Evolutionary conservation across 73 alveolate genomes (phyloP), one percentile per base, ranked within the genome.

Genomic region (Symbiodinium natans): DNA sequence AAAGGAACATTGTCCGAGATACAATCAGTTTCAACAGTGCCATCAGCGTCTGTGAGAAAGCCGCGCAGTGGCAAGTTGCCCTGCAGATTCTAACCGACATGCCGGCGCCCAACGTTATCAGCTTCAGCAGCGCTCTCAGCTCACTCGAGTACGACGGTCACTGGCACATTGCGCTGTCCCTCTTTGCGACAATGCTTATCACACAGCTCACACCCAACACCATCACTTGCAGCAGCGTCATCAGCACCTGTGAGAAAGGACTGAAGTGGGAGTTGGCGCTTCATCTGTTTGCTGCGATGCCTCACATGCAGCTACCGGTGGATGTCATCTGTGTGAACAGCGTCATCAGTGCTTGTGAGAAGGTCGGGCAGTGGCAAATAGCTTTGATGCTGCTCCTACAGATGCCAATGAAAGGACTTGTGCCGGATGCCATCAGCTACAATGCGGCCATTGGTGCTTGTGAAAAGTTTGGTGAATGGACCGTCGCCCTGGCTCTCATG

Each of bases 391-490:
- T 88, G 41, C 48, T 88, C 31, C 46, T 17, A 29, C 86, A 88
- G 48, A 36, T 86, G 41, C 94, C 41, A 5, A 11, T 34, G 19
- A 29, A 48, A 23, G 83, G 21, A 38, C 68, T 33, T 23, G 86
- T 77, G 15, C 86, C 86, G 2, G 74, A 88, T 6, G 71, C 75
- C 27, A 25, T 88, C 40, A 88, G 41, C 73, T 88, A 63, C 71
- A 88, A 82, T 82, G 74, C 86, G 43, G 95, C 71, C 71, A 88
- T 88, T 29, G 63, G 75, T 36, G 95, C 95, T 27, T 56, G 86
- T 29, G 95, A 56, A 39, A 88, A 39, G 33, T 56, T 68, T 36
- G 77, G 85, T 68, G 43, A 88, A 48, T 88, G 95, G 95, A 82
- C 42, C 34, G 84, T 10, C 19, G 84, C 94, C 13, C 83, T 86